Conservation (phyloP, 2,329 filamentous ascomycete species). For the Dactylellina sp. region DNA sequence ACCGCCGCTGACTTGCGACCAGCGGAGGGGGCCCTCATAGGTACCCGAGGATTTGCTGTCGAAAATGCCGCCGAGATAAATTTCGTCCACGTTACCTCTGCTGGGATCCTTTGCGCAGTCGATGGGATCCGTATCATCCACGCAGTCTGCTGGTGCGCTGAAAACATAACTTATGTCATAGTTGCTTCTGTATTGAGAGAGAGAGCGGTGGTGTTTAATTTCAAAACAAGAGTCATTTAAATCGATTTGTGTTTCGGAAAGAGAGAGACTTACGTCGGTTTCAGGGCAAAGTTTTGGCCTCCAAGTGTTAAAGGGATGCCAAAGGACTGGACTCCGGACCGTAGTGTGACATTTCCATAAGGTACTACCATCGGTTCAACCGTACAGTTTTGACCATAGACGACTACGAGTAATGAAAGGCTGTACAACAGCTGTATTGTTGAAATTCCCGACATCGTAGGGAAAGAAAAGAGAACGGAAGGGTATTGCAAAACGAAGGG, state of each 20-base stretch:
- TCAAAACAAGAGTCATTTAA: too few species aligned
- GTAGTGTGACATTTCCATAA: conserved; percentile 11
- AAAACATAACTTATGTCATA: conserved; percentile 9
- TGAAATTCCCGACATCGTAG: not conserved
- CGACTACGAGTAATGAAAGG: not conserved
- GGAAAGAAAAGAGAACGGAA: not conserved
- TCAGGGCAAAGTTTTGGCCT: conserved; percentile 5
- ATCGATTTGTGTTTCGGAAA: not conserved
- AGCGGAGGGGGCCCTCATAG: conserved; percentile 7
- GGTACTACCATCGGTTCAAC: conserved; percentile 4
- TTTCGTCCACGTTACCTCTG: conserved; percentile 3
- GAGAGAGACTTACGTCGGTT: not conserved
- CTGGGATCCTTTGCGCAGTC: not conserved
- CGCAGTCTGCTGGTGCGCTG: not conserved
- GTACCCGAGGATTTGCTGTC: conserved; percentile 9
- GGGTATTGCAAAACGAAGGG: too few species aligned
- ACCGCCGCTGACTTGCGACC: not conserved
- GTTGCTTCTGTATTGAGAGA: not conserved
- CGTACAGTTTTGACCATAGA: conserved; percentile 1
- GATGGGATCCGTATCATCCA: not conserved
- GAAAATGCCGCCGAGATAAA: conserved; percentile 8
- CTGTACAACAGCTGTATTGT: not conserved
- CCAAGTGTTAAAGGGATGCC: conserved; percentile 9
- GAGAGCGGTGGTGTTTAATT: not conserved
- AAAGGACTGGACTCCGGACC: conserved; percentile 15